Evolutionary conservation across 257 asterid genomes (phyloP).

Genomic region (Gardenia jasminoides): DNA sequence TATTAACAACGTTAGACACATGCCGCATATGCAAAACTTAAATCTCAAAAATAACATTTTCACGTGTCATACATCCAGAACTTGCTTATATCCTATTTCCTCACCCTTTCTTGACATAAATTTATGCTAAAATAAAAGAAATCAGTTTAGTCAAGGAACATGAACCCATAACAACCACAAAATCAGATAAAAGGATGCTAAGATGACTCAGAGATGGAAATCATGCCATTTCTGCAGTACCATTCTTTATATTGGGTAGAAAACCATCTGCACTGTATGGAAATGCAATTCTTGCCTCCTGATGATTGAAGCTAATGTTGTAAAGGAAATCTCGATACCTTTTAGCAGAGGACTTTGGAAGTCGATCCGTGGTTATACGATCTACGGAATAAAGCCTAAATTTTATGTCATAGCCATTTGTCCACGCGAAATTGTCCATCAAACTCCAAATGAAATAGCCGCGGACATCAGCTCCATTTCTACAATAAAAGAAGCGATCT

Average conservation of each 20-base stretch:
- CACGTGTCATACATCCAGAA: too few relatives aligned
- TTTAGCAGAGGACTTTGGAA: conserved; percentile 56
- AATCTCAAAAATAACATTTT: too few relatives aligned
- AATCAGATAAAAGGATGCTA: too few relatives aligned
- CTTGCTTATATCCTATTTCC: too few relatives aligned
- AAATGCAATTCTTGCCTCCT: background rate
- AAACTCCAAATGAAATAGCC: conserved; percentile 79
- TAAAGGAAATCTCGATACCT: conserved; percentile 59
- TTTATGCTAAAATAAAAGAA: too few relatives aligned
- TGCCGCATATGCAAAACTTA: too few relatives aligned
- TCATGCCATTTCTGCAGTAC: background rate
- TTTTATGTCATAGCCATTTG: conserved; percentile 38
- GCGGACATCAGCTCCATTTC: conserved; percentile 66
- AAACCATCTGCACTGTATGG: background rate
- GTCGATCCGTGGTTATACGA: conserved; percentile 41
- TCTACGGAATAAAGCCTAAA: conserved; percentile 56
- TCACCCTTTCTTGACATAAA: too few relatives aligned
- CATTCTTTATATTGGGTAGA: background rate
- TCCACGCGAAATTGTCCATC: conserved; percentile 81
- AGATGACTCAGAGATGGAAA: background rate
- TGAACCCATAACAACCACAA: too few relatives aligned
- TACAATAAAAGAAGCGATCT: conserved; percentile 11
- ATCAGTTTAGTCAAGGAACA: too few relatives aligned
- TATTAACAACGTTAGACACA: too few relatives aligned
- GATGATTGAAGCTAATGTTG: conserved; percentile 18